Base-by-base conservation (phyloP, 257 asterid genomes). In the Fraxinus excelsior region DNA sequence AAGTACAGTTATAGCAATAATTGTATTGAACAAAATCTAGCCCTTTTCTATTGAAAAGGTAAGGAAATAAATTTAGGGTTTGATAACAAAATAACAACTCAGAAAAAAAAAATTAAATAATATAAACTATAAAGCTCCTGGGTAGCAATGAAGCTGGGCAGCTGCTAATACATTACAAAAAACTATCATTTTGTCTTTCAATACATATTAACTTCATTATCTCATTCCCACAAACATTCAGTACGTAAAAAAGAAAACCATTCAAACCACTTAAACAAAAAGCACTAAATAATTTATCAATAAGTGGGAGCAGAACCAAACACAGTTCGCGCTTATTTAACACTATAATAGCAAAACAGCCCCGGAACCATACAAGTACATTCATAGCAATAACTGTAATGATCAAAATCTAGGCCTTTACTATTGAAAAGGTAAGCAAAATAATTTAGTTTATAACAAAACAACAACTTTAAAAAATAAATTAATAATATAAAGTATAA, bases 101-200 rank as follows among this genome's bases (percentile, higher is more conserved):
- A 12, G 14, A 18, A 25, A 65, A 26, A 34, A 9, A 0, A 68
- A 29, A 3, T 37, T 1, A 18, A 12, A 67, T 32, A 67, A 67
- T 32, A 11, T 14, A 68, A 19, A 40, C 0, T 46, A 32, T 10
- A 23, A 69, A n/a, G 3, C 25, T 29, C 3, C 19, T 44, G 8
- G n/a, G 44, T 71, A 58, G 14, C 19, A 13, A 16, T 28, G 75
- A 67, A 75, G 83, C 81, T 82, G 86, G 88, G 89, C 90, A 82
- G 95, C 82, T 90, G 97, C 93, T 88, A 90, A 87, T 89, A 88
- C 88, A 84, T 84, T 86, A 81, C 76, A 80, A 71, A 64, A 74
- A 19, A 87, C 92, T 78, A 88, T 89, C 93, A 89, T 72, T 18
- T 62, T 35, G 75, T 89, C 91, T 18, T 66, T 88, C 92, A 88